Evolutionary conservation across 352 stramenopile species (phyloP), one percentile per base, ranked within the genome.

Genomic region (Phytophthora cactorum): DNA sequence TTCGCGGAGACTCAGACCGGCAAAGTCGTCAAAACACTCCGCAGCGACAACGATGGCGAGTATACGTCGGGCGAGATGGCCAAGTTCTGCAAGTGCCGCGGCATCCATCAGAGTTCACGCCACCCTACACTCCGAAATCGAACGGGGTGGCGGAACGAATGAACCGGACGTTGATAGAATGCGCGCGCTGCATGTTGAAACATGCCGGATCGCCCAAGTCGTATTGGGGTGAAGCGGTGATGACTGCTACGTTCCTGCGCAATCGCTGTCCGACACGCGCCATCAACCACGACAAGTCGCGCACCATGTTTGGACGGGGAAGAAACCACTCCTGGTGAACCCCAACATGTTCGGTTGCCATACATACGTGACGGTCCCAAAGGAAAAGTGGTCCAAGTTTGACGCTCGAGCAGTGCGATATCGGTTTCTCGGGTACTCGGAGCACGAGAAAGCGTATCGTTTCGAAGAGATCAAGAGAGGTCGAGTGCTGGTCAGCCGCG

Each of bases 1-100:
- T 66, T 50, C 9, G 52, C 57, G 1, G 52, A 74, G 54, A 74
- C 59, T 25, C 59, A 74, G 34, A 65, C 59, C 5, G 59, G 59
- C n/a, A 36, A 32, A 9, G 4, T 39, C 10, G 54, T 70, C 28
- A 64, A 55, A 22, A 47, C 17, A 8, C 49, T 64, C 25, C 41
- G 53, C 17, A 22, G 17, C 17, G 17, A 22, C 17, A 22, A 22
- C 17, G 17, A 0, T 22, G 17, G 17, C 0, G 31, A 64, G 34
- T 62, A 62, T n/a, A 62, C 22, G 25, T 66, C 59, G 0, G 2
- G 17, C 29, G 25, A 22, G 17, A 22, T 22, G 17, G 17, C 17
- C 17, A 22, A 22, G 17, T 22, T 22, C 17, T 22, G 17, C 17
- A 22, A 22, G 17, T 0, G 17, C 17, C 17, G 17, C 17, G 17